Evolutionary conservation across 352 stramenopile genomes (phyloP), one percentile per base, ranked within the genome.

Genomic region (Thalassiosira exigua): DNA sequence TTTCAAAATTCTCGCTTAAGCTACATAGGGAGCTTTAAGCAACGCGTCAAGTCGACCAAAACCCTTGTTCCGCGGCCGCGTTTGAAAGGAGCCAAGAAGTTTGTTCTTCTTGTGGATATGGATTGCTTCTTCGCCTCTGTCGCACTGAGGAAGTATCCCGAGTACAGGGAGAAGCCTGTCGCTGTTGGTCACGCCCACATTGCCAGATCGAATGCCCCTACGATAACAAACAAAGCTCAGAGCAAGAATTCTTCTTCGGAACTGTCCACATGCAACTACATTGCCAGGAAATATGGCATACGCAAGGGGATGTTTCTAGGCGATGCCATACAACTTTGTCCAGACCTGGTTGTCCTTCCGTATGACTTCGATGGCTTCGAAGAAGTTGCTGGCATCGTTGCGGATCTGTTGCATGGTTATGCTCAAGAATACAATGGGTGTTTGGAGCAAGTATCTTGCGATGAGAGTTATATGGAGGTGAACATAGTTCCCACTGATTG

Each of bases 41-140:
- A 94, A 74, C 60, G 88, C 27, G 36, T 82, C 7, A 79, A 85
- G 44, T 33, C 71, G 27, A 59, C 36, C 39, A 69, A 30, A 50
- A 64, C 48, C 19, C 48, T 27, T 56, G 33, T 30, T 33, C 24
- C 33, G 50, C 29, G 7, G 33, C 74, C 75, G 61, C 32, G 51
- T 26, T 41, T 41, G 52, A 82, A 64, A 68, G 51, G 72, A 27
- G 39, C 61, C 26, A 83, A 69, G 46, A 75, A 77, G 48, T 95
- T 96, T 42, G 95, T 99, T 42, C 81, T 98, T 54, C 96, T 98
- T 59, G 92, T 98, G 0, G 96, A 99, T 81, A 98, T 99, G 96
- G 96, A 99, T 82, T 98, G 94, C 65, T 99, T 98, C 86, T 99
- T 99, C 79, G 96, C 83, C 4, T 87, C 93, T 7, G 96, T 99